A percentile compares a stretch with the other conserved stretches of the same genome.
phyloP scores from a whole-genome alignment of 352 stramenopile species.

The Halophytophthora polymorphica region DNA sequence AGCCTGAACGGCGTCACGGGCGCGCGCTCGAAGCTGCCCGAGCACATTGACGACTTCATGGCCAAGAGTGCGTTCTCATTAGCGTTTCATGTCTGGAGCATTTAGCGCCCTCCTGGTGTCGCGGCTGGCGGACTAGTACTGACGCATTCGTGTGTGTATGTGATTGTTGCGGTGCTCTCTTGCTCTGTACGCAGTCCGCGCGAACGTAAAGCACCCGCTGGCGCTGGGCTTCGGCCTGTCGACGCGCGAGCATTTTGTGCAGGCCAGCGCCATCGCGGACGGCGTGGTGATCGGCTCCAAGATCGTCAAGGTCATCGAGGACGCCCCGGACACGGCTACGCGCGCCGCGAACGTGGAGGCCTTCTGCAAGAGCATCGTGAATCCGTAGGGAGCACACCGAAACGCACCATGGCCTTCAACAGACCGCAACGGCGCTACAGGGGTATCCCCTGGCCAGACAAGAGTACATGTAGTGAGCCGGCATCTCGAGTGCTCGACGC shows the following conservation, averaged over 20 bases:
- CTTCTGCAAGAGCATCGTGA: constrained; percentile 78
- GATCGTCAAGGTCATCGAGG: constrained; percentile 85
- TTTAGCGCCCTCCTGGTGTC: neutral
- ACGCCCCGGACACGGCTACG: constrained; percentile 47
- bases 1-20: constrained; percentile 93
- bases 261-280: constrained; percentile 91
- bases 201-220: constrained; percentile 86
- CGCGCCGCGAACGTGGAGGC: constrained; percentile 70
- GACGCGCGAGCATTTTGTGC: constrained; percentile 87
- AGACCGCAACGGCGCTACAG: neutral
- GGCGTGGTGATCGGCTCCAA: constrained; percentile 88
- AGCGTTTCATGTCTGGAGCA: neutral
- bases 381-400: constrained; percentile 16
- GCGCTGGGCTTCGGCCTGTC: constrained; percentile 98
- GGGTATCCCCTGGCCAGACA: too few species aligned
- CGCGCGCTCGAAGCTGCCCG: constrained; percentile 84
- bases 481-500: too few species aligned
- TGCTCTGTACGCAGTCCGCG: constrained; percentile 77
- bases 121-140: neutral
- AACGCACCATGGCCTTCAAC: neutral
- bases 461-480: too few species aligned
- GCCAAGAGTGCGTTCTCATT: constrained; percentile 54
- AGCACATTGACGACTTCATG: constrained; percentile 94
- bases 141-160: constrained; percentile 1
- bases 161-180: too few species aligned